phyloP scores from a whole-genome alignment of 1,284 basidiomycete genomes.

The Cutaneotrichosporon sp. region DNA sequence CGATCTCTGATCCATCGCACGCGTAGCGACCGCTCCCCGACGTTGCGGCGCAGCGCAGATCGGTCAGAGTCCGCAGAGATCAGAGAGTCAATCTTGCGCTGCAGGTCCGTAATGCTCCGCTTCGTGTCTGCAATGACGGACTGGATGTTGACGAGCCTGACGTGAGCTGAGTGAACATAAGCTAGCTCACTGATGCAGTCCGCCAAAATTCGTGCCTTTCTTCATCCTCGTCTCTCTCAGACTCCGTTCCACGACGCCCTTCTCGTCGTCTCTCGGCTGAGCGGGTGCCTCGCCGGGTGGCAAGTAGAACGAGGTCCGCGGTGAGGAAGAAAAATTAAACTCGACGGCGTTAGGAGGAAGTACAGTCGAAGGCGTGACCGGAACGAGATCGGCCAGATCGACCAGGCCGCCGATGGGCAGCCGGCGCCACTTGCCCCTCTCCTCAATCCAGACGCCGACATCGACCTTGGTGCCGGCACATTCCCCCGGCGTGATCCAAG shows the following conservation, averaged over 20 bases:
- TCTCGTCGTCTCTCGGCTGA: slow-evolving; percentile 4
- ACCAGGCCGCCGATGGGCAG: slow-evolving; percentile 9
- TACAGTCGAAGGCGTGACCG: background rate
- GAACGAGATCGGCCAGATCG: slow-evolving; percentile 5
- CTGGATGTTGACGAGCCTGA: slow-evolving; percentile 66
- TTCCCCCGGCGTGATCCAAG: slow-evolving; percentile 36
- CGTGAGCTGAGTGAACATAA: slow-evolving; percentile 3
- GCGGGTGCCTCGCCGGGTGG: slow-evolving; percentile 2
- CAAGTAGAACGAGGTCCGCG: slow-evolving; percentile 27
- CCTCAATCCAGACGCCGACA: slow-evolving; percentile 43
- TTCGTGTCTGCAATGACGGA: slow-evolving; percentile 64
- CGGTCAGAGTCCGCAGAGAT: slow-evolving; percentile 52
- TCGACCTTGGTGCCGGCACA: slow-evolving; percentile 23
- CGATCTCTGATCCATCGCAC: slow-evolving; percentile 29
- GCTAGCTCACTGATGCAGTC: slow-evolving; percentile 39
- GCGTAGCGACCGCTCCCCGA: slow-evolving; percentile 30
- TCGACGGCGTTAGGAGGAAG: slow-evolving; percentile 30
- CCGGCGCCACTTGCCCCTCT: slow-evolving; percentile 6
- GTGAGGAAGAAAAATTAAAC: slow-evolving; percentile 28
- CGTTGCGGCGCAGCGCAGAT: slow-evolving; percentile 55
- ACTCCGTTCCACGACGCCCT: slow-evolving; percentile 36
- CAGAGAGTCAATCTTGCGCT: slow-evolving; percentile 56
- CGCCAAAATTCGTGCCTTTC: slow-evolving; percentile 40
- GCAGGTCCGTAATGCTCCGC: slow-evolving; percentile 56
- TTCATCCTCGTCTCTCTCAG: slow-evolving; percentile 48